Base-by-base conservation (phyloP, 306 rosid genomes). In the Citrullus colocynthis region DNA sequence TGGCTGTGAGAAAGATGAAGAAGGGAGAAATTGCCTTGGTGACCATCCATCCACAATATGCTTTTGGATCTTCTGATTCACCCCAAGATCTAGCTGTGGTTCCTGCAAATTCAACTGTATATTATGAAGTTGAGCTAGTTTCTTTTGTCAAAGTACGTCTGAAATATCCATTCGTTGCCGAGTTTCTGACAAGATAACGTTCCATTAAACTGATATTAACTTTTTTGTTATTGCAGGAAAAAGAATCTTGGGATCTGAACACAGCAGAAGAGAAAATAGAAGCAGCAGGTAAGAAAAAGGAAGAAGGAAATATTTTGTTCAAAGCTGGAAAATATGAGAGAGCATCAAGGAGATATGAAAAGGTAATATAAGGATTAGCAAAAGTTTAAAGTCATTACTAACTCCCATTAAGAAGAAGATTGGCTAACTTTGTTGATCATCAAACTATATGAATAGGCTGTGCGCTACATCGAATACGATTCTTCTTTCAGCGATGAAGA, bases 1-100 rank as follows among this genome's bases (percentile, higher is more conserved):
- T 85, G 86, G 97, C 93, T 74, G 91, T 93, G 71, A 67, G 81
- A 86, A 87, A 88, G 28, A 93, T 93, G 98, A 93, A 91, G 81
- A 93, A 90, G 77, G 96, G 97, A 78, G 98, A 91, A 78, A 84
- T 89, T 30, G 96, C 97, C 59, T 14, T 80, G 48, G 74, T 91
- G 83, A 86, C 90, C n/a, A 78, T 93, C 51, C 88, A 90, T 0
- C 97, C 96, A 3, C 94, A 91, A 75, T 93, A 90, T 85, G 98
- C 88, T 56, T 91, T 87, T 79, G 96, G 97, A 24, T 81, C 89
- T 15, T 78, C 90, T 0, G 90, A 88, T 34, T 83, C 93, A 3
- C 55, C 80, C 32, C 96, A 91, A 82, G 97, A 90, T 39, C 78
- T 90, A 54, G 97, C 96, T 10, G 83, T 81, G 42, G 89, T 93